phyloP scores from a whole-genome alignment of 768 basidiomycete genomes.

The Daedaleopsis sinensis region DNA sequence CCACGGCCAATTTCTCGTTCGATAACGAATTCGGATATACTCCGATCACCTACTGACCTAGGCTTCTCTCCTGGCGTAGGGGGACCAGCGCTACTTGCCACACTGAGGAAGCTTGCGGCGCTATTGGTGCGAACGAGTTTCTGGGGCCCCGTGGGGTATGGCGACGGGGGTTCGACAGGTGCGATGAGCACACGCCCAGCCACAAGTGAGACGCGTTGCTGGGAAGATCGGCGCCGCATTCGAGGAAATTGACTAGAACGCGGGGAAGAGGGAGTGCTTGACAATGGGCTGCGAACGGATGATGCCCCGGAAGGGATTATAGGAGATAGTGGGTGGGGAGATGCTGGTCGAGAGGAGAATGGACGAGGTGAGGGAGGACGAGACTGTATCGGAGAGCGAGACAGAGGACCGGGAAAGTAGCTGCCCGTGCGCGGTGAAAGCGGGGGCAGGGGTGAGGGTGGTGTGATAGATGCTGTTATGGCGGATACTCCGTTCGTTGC shows the following conservation, averaged over 20 bases:
- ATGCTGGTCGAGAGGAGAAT: slow-evolving; percentile 24
- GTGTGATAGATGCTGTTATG: slow-evolving; percentile 17
- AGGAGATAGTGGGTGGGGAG: slow-evolving; percentile 32
- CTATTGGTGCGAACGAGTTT: slow-evolving; percentile 68
- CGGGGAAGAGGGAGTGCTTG: slow-evolving; percentile 40
- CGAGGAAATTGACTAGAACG: slow-evolving; percentile 54
- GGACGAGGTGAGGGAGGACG: slow-evolving; percentile 30
- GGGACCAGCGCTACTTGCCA: slow-evolving; percentile 59
- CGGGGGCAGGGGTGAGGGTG: slow-evolving; percentile 12
- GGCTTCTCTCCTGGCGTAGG: slow-evolving; percentile 58
- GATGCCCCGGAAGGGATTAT: slow-evolving; percentile 10
- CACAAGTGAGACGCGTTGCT: slow-evolving; percentile 82
- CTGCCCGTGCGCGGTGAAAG: slow-evolving; percentile 16
- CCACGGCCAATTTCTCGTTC: slow-evolving; percentile 90
- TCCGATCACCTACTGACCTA: slow-evolving; percentile 56
- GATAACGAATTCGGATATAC: slow-evolving; percentile 84
- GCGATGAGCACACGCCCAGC: slow-evolving; percentile 82
- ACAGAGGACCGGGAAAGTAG: slow-evolving; percentile 26
- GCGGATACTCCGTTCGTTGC: slow-evolving; percentile 13
- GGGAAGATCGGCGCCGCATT: slow-evolving; percentile 76
- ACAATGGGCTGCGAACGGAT: slow-evolving; percentile 36
- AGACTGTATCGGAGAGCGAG: slow-evolving; percentile 30
- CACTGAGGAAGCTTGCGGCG: slow-evolving; percentile 63
- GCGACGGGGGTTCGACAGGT: slow-evolving; percentile 72
- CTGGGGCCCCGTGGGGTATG: slow-evolving; percentile 60